A percentile compares a stretch with the other conserved stretches of the same genome.
Conservation (phyloP, 2,329 filamentous ascomycete species). For the Triangularia setosa region DNA sequence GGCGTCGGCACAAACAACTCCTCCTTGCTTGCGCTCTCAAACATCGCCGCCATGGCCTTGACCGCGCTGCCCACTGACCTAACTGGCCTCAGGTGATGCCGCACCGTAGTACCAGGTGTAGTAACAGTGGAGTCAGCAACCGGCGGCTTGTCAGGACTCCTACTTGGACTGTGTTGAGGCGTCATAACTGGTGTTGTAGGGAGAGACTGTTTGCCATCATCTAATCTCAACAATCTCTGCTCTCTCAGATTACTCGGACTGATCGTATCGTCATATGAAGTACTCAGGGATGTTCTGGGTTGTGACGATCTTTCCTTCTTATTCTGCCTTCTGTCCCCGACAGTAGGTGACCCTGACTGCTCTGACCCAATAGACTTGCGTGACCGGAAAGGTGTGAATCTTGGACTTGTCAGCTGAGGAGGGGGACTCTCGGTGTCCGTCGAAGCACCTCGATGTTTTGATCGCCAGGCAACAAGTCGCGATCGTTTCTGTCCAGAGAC, state of each 20-base stretch:
- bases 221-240: neutral
- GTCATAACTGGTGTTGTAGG: neutral
- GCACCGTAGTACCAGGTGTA: neutral
- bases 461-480: conserved; percentile 17
- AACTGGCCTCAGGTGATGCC: conserved; percentile 11
- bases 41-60: conserved; percentile 50
- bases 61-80: conserved; percentile 35
- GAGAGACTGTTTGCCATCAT: neutral
- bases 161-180: neutral
- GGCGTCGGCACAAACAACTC: conserved; percentile 20
- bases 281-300: neutral
- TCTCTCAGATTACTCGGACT: neutral
- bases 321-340: neutral
- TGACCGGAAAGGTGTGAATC: neutral
- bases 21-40: conserved; percentile 37
- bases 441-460: conserved; percentile 8
- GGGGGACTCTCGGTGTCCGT: conserved; percentile 8
- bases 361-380: neutral
- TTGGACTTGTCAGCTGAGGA: neutral
- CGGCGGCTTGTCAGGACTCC: conserved; percentile 10
- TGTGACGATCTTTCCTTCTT: neutral
- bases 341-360: neutral
- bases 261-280: neutral
- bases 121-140: neutral
- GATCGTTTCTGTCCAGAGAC: conserved; percentile 14